A percentile compares a stretch with the other conserved stretches of the same genome.
Conservation (phyloP, 2,329 filamentous ascomycete species). For the Aspergillus fumigatus region DNA sequence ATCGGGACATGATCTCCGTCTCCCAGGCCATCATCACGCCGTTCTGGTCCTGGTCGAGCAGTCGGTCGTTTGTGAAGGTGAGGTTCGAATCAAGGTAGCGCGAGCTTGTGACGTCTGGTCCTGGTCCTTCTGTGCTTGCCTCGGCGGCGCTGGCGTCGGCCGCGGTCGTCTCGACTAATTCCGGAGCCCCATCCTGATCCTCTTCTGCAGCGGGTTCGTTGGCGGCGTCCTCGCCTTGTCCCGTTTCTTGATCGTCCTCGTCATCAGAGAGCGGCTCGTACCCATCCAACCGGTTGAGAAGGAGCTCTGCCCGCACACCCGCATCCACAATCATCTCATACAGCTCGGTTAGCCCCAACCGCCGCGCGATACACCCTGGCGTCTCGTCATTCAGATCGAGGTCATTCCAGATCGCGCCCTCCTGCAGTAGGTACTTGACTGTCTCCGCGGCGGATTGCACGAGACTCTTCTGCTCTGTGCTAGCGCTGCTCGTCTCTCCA, state of each 20-base stretch:
- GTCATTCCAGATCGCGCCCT: conserved; percentile 97
- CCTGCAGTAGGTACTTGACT: conserved; percentile 71
- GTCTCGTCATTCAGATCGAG: conserved; percentile 83
- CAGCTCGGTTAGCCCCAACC: conserved; percentile 63
- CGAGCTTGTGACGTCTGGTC: conserved; percentile 54
- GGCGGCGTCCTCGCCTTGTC: conserved; percentile 26
- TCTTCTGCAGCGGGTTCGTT: conserved; percentile 31
- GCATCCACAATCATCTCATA: conserved; percentile 85
- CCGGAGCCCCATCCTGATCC: conserved; percentile 16
- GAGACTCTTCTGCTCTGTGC: conserved; percentile 18
- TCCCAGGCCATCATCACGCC: conserved; percentile 96
- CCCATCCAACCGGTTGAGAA: conserved; percentile 75
- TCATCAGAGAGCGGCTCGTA: conserved; percentile 65
- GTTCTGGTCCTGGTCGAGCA: conserved; percentile 71
- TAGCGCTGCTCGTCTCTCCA: conserved; percentile 7
- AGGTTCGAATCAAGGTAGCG: conserved; percentile 65
- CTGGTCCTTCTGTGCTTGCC: conserved; percentile 9
- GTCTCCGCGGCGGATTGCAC: conserved; percentile 62
- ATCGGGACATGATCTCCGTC: conserved; percentile 75
- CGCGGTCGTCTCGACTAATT: conserved; percentile 20
- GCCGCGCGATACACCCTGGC: conserved; percentile 76
- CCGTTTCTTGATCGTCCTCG: conserved; percentile 39
- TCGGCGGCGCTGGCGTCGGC: conserved; percentile 6
- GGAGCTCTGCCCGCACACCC: conserved; percentile 81
- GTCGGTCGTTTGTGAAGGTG: conserved; percentile 60